phyloP scores from a whole-genome alignment of 225 moss, liverwort and hornwort species.

The Marchantia paleacea region DNA sequence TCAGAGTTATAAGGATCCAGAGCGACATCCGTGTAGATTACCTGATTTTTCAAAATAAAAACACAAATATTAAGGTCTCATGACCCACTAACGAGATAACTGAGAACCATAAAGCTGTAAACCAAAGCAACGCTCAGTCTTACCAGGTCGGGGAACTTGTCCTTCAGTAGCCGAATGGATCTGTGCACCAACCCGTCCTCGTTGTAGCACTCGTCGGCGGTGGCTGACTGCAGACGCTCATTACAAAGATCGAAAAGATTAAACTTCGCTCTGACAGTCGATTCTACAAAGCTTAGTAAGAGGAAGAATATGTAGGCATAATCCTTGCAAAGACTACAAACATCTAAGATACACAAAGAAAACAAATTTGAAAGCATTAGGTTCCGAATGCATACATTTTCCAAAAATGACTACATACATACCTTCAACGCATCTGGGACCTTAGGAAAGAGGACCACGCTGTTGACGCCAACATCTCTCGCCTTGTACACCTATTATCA shows the following conservation, averaged over 20 bases:
- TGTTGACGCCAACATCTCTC: conserved; percentile 97
- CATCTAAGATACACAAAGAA: not conserved
- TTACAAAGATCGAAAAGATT: not conserved
- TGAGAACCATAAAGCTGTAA: not conserved
- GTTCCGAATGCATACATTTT: not conserved
- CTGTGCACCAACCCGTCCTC: conserved; percentile 88
- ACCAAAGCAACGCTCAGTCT: conserved; percentile 12
- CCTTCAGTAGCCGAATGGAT: conserved; percentile 89
- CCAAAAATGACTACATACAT: not conserved
- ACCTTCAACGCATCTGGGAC: conserved; percentile 98
- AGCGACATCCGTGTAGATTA: conserved; percentile 96
- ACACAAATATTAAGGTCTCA: not conserved
- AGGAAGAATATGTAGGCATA: not conserved
- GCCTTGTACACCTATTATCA: conserved; percentile 84
- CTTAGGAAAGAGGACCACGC: conserved; percentile 96
- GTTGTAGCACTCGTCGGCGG: conserved; percentile 83
- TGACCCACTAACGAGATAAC: no score
- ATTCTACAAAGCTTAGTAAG: no score
- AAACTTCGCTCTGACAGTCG: not conserved
- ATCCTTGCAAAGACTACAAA: not conserved
- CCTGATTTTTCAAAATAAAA: conserved; percentile 34
- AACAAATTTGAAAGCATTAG: not conserved
- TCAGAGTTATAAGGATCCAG: conserved; percentile 97
- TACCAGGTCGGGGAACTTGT: conserved; percentile 98
- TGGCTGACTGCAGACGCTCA: conserved; percentile 49